These are phyloP conservation scores for Beauveria pseudobassiana DNA, from an alignment of 2,329 filamentous ascomycete species.

Conservation along the genomic window DNA sequence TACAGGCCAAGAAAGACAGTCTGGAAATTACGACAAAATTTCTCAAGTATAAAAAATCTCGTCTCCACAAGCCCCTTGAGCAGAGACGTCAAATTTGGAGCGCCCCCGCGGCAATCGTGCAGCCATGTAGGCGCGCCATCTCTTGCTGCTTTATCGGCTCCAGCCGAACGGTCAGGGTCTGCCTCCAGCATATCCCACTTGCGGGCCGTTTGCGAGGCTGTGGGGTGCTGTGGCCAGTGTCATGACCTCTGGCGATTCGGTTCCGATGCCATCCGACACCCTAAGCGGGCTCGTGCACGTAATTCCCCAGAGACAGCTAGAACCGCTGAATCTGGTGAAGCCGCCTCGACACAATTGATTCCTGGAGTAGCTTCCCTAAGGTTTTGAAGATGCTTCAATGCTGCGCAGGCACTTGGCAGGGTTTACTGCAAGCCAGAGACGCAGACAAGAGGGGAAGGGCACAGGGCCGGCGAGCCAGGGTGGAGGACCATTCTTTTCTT, in stretches of 20 bases:
- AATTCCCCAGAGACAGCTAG: background rate
- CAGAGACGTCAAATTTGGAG: conserved; percentile 23
- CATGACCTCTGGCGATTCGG: background rate
- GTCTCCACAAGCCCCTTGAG: conserved; percentile 11
- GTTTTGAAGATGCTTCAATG: background rate
- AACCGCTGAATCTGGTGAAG: background rate
- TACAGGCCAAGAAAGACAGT: background rate
- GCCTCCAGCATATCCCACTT: conserved; percentile 20
- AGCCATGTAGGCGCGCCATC: conserved; percentile 28
- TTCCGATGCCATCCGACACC: background rate
- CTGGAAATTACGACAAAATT: background rate
- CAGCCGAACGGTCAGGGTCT: conserved; percentile 13
- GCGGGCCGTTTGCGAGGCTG: conserved; percentile 18
- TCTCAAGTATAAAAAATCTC: background rate
- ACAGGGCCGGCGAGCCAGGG: background rate
- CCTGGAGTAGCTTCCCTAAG: background rate
- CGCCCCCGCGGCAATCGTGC: conserved; percentile 27
- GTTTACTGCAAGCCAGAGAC: background rate
- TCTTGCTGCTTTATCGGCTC: conserved; percentile 33
- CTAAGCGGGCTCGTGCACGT: background rate
- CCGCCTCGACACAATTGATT: background rate
- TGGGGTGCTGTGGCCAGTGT: background rate
- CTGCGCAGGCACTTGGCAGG: background rate
- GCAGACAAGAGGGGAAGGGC: conserved; percentile 1
- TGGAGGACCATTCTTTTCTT: background rate